Conservation (phyloP, 371 early-diverging fungal genomes). For the Lichtheimia ramosa region DNA sequence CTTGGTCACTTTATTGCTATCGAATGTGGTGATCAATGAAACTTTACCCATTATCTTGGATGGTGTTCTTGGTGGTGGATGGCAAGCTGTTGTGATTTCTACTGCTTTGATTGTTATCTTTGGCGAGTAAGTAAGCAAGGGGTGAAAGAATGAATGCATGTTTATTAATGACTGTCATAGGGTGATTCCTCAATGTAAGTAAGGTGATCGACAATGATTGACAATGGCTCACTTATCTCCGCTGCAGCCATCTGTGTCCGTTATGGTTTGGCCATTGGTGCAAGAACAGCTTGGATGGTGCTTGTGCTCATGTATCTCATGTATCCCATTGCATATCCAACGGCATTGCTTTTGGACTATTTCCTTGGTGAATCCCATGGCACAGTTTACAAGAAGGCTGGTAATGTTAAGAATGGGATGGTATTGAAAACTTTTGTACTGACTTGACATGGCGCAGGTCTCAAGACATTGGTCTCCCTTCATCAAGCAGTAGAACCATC, state of each 20-base stretch:
- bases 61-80: constrained; percentile 72
- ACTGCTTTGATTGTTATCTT: constrained; percentile 88
- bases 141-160: neutral
- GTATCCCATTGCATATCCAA: constrained; percentile 81
- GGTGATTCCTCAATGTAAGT: constrained; percentile 56
- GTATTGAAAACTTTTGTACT: no score
- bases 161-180: constrained; percentile 17
- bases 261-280: constrained; percentile 81
- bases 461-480: constrained; percentile 89
- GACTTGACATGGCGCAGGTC: constrained; percentile 43
- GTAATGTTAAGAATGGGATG: constrained; percentile 24
- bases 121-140: constrained; percentile 74
- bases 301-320: constrained; percentile 68
- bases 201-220: neutral
- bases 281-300: constrained; percentile 59
- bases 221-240: constrained; percentile 35
- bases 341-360: constrained; percentile 73
- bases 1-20: constrained; percentile 84
- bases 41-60: constrained; percentile 92
- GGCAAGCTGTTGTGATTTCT: constrained; percentile 86
- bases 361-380: constrained; percentile 82
- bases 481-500: constrained; percentile 68
- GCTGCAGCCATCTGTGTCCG: constrained; percentile 49
- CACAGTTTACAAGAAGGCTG: constrained; percentile 77
- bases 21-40: constrained; percentile 93